Conservation (phyloP, 2,329 filamentous ascomycete genomes). For the Thelonectria blattea region DNA sequence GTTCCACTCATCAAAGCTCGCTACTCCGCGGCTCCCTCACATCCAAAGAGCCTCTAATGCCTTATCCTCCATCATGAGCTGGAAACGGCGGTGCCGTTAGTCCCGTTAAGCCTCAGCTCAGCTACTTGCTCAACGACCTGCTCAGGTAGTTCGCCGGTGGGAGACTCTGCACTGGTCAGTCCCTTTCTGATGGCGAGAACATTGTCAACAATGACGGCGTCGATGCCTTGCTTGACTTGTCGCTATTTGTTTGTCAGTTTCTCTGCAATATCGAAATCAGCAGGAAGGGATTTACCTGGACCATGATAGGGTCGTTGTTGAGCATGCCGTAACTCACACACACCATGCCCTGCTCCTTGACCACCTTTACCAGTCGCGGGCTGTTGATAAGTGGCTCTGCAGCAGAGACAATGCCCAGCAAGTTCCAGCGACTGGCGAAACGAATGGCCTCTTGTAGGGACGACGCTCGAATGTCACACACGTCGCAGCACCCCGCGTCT, state of each 20-base stretch:
- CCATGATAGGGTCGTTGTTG: slow-evolving; percentile 87
- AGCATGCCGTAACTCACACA: slow-evolving; percentile 92
- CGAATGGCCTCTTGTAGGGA: slow-evolving; percentile 94
- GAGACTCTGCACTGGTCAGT: slow-evolving; percentile 59
- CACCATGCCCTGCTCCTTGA: slow-evolving; percentile 92
- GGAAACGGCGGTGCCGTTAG: slow-evolving; percentile 2
- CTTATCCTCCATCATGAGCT: slow-evolving; percentile 11
- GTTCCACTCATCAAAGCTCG: background rate
- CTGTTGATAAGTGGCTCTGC: slow-evolving; percentile 88
- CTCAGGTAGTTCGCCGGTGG: slow-evolving; percentile 28
- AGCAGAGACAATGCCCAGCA: slow-evolving; percentile 89
- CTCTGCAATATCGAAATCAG: background rate
- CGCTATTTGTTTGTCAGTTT: slow-evolving; percentile 54
- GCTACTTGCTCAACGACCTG: slow-evolving; percentile 32
- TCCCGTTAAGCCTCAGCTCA: slow-evolving; percentile 31
- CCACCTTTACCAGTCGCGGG: slow-evolving; percentile 85
- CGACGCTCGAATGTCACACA: slow-evolving; percentile 87
- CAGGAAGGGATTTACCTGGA: slow-evolving; percentile 67
- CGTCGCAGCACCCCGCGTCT: slow-evolving; percentile 80
- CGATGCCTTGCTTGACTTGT: slow-evolving; percentile 94
- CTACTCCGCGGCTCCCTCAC: background rate
- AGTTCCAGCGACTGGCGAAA: slow-evolving; percentile 93
- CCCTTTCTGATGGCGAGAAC: slow-evolving; percentile 93
- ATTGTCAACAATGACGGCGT: slow-evolving; percentile 96
- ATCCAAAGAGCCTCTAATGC: slow-evolving; percentile 2